These are phyloP conservation scores for Dothideomycetes sp. DNA, from an alignment of 2,329 filamentous ascomycete genomes.

Conservation along the genomic window DNA sequence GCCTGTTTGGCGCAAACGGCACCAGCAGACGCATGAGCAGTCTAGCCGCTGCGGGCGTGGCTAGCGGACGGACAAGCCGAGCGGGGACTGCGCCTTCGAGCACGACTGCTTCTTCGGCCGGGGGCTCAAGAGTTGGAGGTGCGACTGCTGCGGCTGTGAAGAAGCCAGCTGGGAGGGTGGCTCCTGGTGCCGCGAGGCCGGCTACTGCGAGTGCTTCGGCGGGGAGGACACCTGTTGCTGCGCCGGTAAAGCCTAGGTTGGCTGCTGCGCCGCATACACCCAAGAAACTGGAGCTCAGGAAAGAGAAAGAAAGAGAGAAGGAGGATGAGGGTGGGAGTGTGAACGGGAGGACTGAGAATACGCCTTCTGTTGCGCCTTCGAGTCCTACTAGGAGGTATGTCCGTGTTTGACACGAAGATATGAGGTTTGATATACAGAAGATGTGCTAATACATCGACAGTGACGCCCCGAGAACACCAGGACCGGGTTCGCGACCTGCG, in stretches of 20 bases:
- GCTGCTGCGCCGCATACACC: neutral
- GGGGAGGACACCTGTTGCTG: neutral
- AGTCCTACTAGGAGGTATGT: neutral
- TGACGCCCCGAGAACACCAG: neutral
- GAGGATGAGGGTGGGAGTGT: neutral
- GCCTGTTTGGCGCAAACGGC: neutral
- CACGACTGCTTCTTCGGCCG: no score
- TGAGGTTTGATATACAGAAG: neutral
- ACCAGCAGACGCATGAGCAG: neutral
- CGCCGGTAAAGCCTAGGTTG: neutral
- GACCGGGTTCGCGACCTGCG: neutral
- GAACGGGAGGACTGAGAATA: neutral
- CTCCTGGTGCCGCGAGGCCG: neutral
- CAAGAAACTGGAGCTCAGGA: neutral
- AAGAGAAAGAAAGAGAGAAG: no score
- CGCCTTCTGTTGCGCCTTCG: neutral
- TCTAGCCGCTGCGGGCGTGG: neutral
- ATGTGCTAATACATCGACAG: neutral
- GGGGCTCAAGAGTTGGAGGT: no score
- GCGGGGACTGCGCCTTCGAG: no score
- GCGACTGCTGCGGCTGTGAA: neutral
- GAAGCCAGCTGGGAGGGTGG: neutral
- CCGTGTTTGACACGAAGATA: slow-evolving; percentile 1
- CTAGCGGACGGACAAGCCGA: no score
- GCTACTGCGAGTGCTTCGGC: neutral